Evolutionary conservation across 768 basidiomycete species (phyloP).

Genomic region (Rhizopogon vinicolor): DNA sequence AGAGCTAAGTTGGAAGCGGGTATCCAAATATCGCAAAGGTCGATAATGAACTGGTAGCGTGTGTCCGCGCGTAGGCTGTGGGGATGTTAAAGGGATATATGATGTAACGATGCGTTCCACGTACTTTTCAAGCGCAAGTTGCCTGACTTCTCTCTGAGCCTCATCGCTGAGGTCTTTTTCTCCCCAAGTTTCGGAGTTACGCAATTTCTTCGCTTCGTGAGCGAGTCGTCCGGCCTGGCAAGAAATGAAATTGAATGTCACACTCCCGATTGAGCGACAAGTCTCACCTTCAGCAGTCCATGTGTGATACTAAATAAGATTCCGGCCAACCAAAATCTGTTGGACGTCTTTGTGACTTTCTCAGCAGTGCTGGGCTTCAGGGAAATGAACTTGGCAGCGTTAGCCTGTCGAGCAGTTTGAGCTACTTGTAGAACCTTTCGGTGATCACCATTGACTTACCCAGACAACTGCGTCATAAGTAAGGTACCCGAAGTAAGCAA

Average conservation of each 20-base stretch:
- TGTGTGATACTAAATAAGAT: slow-evolving; percentile 77
- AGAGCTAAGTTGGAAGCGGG: slow-evolving; percentile 81
- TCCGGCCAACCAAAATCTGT: slow-evolving; percentile 85
- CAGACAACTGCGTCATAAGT: slow-evolving; percentile 80
- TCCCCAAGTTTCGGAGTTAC: slow-evolving; percentile 37
- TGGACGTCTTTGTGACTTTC: slow-evolving; percentile 59
- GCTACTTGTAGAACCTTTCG: neutral
- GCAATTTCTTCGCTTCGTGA: slow-evolving; percentile 53
- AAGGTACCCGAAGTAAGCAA: slow-evolving; percentile 87
- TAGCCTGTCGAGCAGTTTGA: slow-evolving; percentile 40
- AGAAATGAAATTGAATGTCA: neutral
- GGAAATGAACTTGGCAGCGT: slow-evolving; percentile 59
- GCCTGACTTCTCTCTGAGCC: slow-evolving; percentile 58
- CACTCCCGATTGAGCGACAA: neutral
- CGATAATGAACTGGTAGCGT: slow-evolving; percentile 78
- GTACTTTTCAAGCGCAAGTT: slow-evolving; percentile 52
- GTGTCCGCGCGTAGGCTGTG: slow-evolving; percentile 58
- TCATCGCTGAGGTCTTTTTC: slow-evolving; percentile 70
- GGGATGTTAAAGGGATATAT: slow-evolving; percentile 6
- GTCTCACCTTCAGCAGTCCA: slow-evolving; percentile 58
- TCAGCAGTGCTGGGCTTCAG: slow-evolving; percentile 57
- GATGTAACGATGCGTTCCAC: slow-evolving; percentile 15
- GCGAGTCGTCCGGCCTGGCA: slow-evolving; percentile 55
- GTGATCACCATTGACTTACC: slow-evolving; percentile 43
- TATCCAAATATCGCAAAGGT: slow-evolving; percentile 84